phyloP scores from a whole-genome alignment of 2,329 filamentous ascomycete genomes.

The Trematosphaeria pertusa region DNA sequence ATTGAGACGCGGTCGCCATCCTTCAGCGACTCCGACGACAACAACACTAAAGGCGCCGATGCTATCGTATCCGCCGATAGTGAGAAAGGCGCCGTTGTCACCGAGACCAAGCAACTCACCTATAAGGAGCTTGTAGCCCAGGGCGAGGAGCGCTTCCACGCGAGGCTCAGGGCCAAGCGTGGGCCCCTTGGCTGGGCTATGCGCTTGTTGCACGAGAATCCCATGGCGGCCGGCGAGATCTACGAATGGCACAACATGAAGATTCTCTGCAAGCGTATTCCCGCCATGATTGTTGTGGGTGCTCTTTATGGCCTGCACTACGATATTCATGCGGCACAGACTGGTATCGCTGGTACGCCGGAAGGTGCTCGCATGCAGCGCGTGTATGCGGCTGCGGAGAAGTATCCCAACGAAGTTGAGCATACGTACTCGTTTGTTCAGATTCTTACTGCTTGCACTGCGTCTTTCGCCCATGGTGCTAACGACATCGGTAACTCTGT shows the following conservation, averaged over 20 bases:
- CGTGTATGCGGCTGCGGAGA: conserved; percentile 62
- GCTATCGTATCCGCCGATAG: conserved; percentile 41
- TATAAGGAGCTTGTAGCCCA: conserved; percentile 70
- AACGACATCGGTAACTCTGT: conserved; percentile 64
- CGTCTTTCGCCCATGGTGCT: conserved; percentile 67
- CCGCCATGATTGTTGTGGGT: conserved; percentile 69
- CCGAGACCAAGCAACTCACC: conserved; percentile 59
- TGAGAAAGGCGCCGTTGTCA: conserved; percentile 34
- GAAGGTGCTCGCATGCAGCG: conserved; percentile 75
- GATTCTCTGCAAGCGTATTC: conserved; percentile 68
- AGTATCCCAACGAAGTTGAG: conserved; percentile 49
- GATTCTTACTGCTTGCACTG: conserved; percentile 54
- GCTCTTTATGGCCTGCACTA: conserved; percentile 79
- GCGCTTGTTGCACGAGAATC: conserved; percentile 77
- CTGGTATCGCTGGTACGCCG: conserved; percentile 72
- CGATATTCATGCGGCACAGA: conserved; percentile 80
- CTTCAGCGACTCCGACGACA: conserved; percentile 40
- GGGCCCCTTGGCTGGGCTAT: conserved; percentile 85
- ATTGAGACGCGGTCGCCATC: conserved; percentile 35
- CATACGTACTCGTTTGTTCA: conserved; percentile 58
- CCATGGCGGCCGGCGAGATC: conserved; percentile 73
- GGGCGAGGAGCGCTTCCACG: conserved; percentile 65
- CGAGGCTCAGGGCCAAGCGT: conserved; percentile 65
- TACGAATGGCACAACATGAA: conserved; percentile 77
- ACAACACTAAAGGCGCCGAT: conserved; percentile 27